These are phyloP conservation scores for Polytrichum formosum DNA, from an alignment of 225 moss, liverwort and hornwort genomes.

Conservation along the genomic window DNA sequence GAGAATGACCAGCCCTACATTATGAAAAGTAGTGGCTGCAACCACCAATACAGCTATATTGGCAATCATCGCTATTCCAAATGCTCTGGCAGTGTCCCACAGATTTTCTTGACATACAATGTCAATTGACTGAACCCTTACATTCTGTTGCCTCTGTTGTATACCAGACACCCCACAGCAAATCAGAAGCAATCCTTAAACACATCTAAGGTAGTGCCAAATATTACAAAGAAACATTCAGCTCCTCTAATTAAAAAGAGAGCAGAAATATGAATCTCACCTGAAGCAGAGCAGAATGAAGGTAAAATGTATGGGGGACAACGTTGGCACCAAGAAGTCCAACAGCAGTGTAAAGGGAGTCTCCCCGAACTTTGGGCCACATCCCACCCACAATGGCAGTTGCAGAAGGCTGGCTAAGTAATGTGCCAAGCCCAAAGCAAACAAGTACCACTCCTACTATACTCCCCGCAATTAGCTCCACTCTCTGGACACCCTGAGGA, in stretches of 20 bases:
- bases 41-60: slow-evolving; percentile 67
- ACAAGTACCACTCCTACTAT: slow-evolving; percentile 62
- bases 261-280: slow-evolving; percentile 21
- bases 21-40: slow-evolving; percentile 75
- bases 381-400: slow-evolving; percentile 47
- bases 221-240: background rate
- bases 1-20: slow-evolving; percentile 69
- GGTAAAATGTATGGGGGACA: slow-evolving; percentile 79
- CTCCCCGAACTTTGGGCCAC: slow-evolving; percentile 72
- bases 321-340: slow-evolving; percentile 80
- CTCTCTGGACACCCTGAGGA: slow-evolving; percentile 58
- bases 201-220: background rate
- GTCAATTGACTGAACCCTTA: slow-evolving; percentile 34
- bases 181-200: slow-evolving; percentile 10
- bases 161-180: slow-evolving; percentile 5
- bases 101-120: slow-evolving; percentile 46
- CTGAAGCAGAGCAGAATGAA: slow-evolving; percentile 79
- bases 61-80: slow-evolving; percentile 64
- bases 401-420: slow-evolving; percentile 45
- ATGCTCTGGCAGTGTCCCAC: slow-evolving; percentile 64
- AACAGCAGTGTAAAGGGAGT: slow-evolving; percentile 69
- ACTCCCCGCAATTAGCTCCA: slow-evolving; percentile 49
- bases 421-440: slow-evolving; percentile 62
- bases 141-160: slow-evolving; percentile 31
- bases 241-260: background rate